Evolutionary conservation across 192 early-diverging fungal genomes (phyloP).

Genomic region (Coemansia sp.): DNA sequence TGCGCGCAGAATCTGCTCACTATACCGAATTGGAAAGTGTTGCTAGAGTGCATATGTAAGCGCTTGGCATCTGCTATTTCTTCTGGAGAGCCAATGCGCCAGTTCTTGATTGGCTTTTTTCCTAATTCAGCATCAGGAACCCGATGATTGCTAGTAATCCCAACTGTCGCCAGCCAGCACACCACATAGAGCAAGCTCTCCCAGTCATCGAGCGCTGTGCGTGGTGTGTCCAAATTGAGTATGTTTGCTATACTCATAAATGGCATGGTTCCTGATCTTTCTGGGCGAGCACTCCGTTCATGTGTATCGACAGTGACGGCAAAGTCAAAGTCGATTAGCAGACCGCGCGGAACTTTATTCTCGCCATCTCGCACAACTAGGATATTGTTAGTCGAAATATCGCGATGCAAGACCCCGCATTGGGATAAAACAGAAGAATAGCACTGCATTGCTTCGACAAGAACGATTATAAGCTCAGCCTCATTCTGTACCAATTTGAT

Average conservation of each 20-base stretch:
- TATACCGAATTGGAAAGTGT: neutral
- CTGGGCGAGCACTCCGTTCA: neutral
- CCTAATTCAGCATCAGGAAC: neutral
- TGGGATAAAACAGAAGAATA: slow-evolving; percentile 17
- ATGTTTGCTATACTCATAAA: slow-evolving; percentile 44
- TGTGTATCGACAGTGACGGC: neutral
- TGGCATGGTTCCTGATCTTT: slow-evolving; percentile 19
- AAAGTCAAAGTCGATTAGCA: slow-evolving; percentile 40
- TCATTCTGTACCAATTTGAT: neutral
- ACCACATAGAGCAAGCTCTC: slow-evolving; percentile 27
- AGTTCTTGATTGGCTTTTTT: too few species aligned
- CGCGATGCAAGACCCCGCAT: slow-evolving; percentile 19
- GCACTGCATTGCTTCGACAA: slow-evolving; percentile 25
- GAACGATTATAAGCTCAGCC: slow-evolving; percentile 18
- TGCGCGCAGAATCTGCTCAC: neutral
- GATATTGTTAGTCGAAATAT: slow-evolving; percentile 35
- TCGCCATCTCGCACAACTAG: slow-evolving; percentile 11
- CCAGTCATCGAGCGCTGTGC: slow-evolving; percentile 20
- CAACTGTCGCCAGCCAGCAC: slow-evolving; percentile 26
- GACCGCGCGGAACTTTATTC: slow-evolving; percentile 1
- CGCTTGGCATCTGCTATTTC: neutral
- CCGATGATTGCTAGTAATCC: slow-evolving; percentile 1
- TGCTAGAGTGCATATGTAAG: neutral
- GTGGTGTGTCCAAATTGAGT: neutral
- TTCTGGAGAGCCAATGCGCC: too few species aligned